Percentiles rank a stretch among this genome's conserved stretches.
phyloP scores from a whole-genome alignment of 2,329 filamentous ascomycete genomes.

The Colletotrichum neosansevieriae region DNA sequence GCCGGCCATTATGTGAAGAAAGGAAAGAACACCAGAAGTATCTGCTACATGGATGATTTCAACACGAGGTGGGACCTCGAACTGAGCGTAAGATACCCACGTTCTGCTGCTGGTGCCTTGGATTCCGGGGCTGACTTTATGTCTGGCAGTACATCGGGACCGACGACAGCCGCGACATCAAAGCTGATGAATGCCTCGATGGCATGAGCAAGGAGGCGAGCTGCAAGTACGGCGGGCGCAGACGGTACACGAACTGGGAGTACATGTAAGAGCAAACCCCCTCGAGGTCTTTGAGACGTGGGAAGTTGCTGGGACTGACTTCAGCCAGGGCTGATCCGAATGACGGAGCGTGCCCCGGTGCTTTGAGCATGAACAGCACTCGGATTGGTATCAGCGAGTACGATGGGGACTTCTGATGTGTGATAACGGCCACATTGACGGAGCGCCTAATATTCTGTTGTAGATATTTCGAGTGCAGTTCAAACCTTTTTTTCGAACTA shows the following conservation, averaged over 20 bases:
- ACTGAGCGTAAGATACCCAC: not conserved
- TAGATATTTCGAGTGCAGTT: too few relatives aligned
- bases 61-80: not conserved
- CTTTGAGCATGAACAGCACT: not conserved
- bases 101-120: not conserved
- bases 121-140: not conserved
- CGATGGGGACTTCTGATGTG: not conserved
- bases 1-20: not conserved
- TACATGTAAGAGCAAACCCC: not conserved
- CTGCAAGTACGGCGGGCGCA: not conserved
- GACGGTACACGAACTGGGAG: not conserved
- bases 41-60: constrained; percentile 1
- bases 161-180: not conserved
- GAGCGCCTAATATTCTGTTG: too few relatives aligned
- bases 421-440: too few relatives aligned
- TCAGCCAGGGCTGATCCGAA: not conserved
- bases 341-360: not conserved
- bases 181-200: not conserved
- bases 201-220: not conserved
- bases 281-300: not conserved
- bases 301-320: not conserved
- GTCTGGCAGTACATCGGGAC: not conserved
- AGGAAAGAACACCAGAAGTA: not conserved
- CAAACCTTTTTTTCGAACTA: too few relatives aligned
- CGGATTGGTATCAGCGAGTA: not conserved